Evolutionary conservation across 345 rosid species (phyloP), one percentile per base, ranked within the genome.

Genomic region (Garcia nutans): DNA sequence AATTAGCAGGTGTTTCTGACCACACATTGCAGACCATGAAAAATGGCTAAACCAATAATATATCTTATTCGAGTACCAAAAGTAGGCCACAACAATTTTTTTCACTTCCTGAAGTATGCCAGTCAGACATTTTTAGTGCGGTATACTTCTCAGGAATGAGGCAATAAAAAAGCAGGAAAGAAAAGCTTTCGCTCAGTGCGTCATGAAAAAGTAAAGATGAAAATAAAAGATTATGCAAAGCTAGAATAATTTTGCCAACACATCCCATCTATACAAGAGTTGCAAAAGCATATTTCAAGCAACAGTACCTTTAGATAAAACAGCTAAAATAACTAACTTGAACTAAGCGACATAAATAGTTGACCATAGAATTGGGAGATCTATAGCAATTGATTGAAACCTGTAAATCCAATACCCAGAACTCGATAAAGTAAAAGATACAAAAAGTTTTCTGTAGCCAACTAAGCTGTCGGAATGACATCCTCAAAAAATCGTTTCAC

Each of bases 161-260:
- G 57, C 16, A 64, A 24, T 10, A 62, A 52, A 37, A 13, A 70
- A 54, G 74, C 54, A 17, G 54, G 37, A 22, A 49, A 62, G 15
- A 22, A 12, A 66, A 23, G 26, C 37, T 28, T 20, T 74, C 22
- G 26, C 7, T 42, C 72, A 42, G 6, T 22, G 24, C 10, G 57
- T 69, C 63, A 49, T 55, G 73, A 67, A 16, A 74, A 74, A 55
- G n/a, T 26, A 33, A 59, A 57, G 55, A 3, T 45, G 16, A 63
- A 52, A 67, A 76, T n/a, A 15, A 12, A 62, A 52, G 70, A 44
- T 52, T 52, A 17, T n/a, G 47, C 20, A 52, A 44, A 76, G 3
- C 63, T 17, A 15, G 33, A 56, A 75, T 16, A 2, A 1, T 20
- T 64, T 42, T 55, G 4, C 44, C 65, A 12, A 6, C 41, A 5